Conservation (phyloP, 1,139 yeast genomes). For the Kodamaea sp. region DNA sequence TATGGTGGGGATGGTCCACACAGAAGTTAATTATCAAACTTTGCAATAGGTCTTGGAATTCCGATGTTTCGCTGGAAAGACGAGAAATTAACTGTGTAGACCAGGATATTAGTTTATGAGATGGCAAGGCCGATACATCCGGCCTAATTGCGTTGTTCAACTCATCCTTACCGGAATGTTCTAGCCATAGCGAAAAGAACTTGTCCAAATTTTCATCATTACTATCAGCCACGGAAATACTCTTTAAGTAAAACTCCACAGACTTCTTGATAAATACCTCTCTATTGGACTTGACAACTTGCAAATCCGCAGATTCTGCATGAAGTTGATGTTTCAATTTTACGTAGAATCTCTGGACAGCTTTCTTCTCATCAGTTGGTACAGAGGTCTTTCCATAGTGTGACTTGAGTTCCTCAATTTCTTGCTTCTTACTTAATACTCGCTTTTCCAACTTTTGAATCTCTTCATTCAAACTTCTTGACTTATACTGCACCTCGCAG, state of each 20-base stretch:
- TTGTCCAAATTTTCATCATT: slow-evolving; percentile 68
- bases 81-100: slow-evolving; percentile 80
- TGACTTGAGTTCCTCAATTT: slow-evolving; percentile 48
- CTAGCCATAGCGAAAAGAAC: slow-evolving; percentile 86
- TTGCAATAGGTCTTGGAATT: slow-evolving; percentile 59
- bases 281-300: slow-evolving; percentile 35
- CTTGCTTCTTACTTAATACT: slow-evolving; percentile 40
- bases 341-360: slow-evolving; percentile 52
- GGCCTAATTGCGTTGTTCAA: slow-evolving; percentile 37
- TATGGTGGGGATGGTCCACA: slow-evolving; percentile 72
- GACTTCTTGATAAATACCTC: slow-evolving; percentile 55
- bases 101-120: slow-evolving; percentile 73
- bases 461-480: slow-evolving; percentile 44
- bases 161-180: slow-evolving; percentile 46
- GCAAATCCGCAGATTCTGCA: slow-evolving; percentile 51
- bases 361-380: slow-evolving; percentile 45
- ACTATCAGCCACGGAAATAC: slow-evolving; percentile 48
- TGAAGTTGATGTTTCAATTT: slow-evolving; percentile 49
- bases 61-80: slow-evolving; percentile 46
- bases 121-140: slow-evolving; percentile 48
- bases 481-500: slow-evolving; percentile 67
- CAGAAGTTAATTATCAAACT: slow-evolving; percentile 53
- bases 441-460: slow-evolving; percentile 43
- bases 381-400: slow-evolving; percentile 42
- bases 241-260: slow-evolving; percentile 58